Conservation (phyloP, 2,329 filamentous ascomycete species). For the Penicillium sp. region DNA sequence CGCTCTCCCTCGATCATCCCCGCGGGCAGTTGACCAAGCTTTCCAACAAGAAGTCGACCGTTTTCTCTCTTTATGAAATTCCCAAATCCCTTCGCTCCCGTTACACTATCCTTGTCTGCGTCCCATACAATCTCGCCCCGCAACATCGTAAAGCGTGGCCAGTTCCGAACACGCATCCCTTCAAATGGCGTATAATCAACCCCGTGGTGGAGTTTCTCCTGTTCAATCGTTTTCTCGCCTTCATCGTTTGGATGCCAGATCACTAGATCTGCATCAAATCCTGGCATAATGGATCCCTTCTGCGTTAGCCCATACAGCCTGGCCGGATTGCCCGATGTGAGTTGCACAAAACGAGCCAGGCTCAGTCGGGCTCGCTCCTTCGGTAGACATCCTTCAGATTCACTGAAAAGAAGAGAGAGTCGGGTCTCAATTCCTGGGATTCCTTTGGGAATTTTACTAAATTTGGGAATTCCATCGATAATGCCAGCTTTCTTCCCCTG, state of each 20-base stretch:
- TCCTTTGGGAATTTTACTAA: slow-evolving; percentile 50
- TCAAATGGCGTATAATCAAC: slow-evolving; percentile 63
- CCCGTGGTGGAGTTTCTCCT: slow-evolving; percentile 57
- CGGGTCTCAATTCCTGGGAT: slow-evolving; percentile 56
- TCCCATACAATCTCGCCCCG: slow-evolving; percentile 59
- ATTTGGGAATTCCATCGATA: slow-evolving; percentile 7
- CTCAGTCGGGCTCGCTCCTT: slow-evolving; percentile 14
- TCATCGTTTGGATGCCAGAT: slow-evolving; percentile 51
- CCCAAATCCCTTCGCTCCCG: slow-evolving; percentile 48
- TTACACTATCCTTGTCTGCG: slow-evolving; percentile 41
- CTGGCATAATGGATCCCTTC: slow-evolving; percentile 51
- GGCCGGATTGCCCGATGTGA: slow-evolving; percentile 12
- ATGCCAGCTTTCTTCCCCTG: slow-evolving; percentile 12
- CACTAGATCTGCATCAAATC: slow-evolving; percentile 54
- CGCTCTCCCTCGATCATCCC: slow-evolving; percentile 12
- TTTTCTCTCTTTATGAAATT: slow-evolving; percentile 33
- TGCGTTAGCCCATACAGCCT: slow-evolving; percentile 54
- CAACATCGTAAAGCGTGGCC: slow-evolving; percentile 60
- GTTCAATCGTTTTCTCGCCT: slow-evolving; percentile 22
- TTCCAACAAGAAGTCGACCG: slow-evolving; percentile 7
- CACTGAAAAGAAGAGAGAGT: slow-evolving; percentile 40
- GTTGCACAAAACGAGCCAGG: slow-evolving; percentile 12
- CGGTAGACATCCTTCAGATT: slow-evolving; percentile 23
- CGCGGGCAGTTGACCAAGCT: slow-evolving; percentile 11
- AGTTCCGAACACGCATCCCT: slow-evolving; percentile 53